Base-by-base conservation (phyloP, 31 red algal genomes). In the Asparagopsis taxiformis region DNA sequence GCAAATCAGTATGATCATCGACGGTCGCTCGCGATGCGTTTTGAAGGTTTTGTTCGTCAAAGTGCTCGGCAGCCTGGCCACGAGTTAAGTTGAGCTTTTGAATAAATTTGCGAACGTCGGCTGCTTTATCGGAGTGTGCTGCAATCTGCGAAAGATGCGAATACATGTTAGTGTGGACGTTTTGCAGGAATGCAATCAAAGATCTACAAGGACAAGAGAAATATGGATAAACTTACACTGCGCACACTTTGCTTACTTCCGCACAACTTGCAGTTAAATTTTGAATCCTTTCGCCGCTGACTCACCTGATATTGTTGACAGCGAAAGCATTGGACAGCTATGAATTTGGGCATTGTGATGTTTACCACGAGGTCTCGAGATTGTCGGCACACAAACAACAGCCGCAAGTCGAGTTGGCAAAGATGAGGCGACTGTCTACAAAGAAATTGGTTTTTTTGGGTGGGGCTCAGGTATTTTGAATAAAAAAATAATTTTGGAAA, bases 241-340 rank as follows among this genome's bases (percentile, higher is more conserved):
- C 82, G 59, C 49, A 86, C 62, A 30, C 57, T 66, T 55, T 86
- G 82, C 26, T 66, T 65, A 32, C 43, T 55, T 11, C 61, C 82
- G 36, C 82, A 86, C 31, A 86, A 29, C 64, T 68, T 69, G 64
- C 82, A 86, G 24, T 2, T 53, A 48, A 86, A 86, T 49, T 73
- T 73, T 19, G 38, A 13, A 54, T 86, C 82, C 36, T 74, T 74
- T 21, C 71, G 82, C 51, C 57, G 56, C 39, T 86, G 82, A 10
- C 19, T 16, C 24, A 86, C 70, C 64, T 86, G 82, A 63, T 43
- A 77, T 10, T 51, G 55, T 23, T 63, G 35, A 0, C 68, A 72
- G 0, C 56, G 68, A 50, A 72, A 72, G 48, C 68, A 72, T 57
- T 72, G 68, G 6, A 72, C 68, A 19, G 68, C 68, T 8, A 32